Evolutionary conservation across 2,329 filamentous ascomycete species (phyloP).

Genomic region (Macrophomina phaseolina): DNA sequence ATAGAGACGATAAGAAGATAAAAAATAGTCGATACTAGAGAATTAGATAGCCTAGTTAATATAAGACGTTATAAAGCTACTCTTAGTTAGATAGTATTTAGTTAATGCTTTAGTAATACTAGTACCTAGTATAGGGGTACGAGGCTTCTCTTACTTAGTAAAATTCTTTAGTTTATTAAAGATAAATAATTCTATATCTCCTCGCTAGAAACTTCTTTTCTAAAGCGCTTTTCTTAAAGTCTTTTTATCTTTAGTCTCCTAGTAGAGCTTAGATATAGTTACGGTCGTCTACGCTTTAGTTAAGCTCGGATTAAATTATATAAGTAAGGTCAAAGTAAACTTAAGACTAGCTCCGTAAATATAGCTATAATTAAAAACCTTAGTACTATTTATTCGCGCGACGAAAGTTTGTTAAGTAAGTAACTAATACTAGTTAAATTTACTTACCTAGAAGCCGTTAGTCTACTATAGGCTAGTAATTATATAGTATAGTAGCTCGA

Average conservation of each 20-base stretch:
- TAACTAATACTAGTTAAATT: too few species aligned
- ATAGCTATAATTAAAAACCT: conserved; percentile 97
- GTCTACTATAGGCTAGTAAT: too few species aligned
- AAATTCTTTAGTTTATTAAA: conserved; percentile 99
- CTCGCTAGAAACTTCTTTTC: conserved; percentile 86
- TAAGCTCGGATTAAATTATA: conserved; percentile 89
- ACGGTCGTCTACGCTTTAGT: conserved; percentile 78
- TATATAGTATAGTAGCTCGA: too few species aligned
- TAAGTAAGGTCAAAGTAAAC: conserved; percentile 86
- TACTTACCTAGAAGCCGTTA: too few species aligned
- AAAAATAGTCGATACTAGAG: conserved; percentile 49
- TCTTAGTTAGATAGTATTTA: conserved; percentile 83
- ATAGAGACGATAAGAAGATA: conserved; percentile 92
- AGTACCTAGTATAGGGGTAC: conserved; percentile 90
- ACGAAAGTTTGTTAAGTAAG: too few species aligned
- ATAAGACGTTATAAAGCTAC: conserved; percentile 90
- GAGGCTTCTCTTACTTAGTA: conserved; percentile 88
- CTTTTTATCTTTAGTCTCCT: conserved; percentile 87
- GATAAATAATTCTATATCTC: conserved; percentile 95
- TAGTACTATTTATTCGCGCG: conserved; percentile 73
- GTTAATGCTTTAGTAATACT: conserved; percentile 96
- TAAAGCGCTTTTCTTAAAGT: conserved; percentile 75
- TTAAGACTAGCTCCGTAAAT: conserved; percentile 98
- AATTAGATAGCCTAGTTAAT: conserved; percentile 76
- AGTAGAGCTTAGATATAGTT: conserved; percentile 81